A percentile compares a stretch with the other conserved stretches of the same genome.
These are phyloP conservation scores for Pseudocercospora fijiensis DNA, from an alignment of 2,329 filamentous ascomycete species.

Conservation along the genomic window DNA sequence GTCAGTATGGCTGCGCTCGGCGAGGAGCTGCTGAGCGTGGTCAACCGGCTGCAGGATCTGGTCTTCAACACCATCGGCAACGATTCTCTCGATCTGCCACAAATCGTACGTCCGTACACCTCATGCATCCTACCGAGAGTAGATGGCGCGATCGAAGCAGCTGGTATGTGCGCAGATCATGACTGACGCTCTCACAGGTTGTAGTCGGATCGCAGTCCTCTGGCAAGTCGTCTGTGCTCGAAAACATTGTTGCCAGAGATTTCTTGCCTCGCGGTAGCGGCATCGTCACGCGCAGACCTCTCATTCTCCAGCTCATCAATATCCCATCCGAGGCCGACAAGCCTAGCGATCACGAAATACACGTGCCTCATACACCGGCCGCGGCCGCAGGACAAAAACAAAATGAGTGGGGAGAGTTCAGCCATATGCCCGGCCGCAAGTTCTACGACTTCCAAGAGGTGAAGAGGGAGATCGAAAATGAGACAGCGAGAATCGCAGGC, in stretches of 20 bases:
- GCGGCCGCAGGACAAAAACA: constrained; percentile 66
- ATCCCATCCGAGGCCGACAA: constrained; percentile 74
- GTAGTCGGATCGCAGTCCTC: constrained; percentile 98
- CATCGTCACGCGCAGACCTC: constrained; percentile 88
- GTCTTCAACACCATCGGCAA: constrained; percentile 99
- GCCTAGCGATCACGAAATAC: constrained; percentile 62
- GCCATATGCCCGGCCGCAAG: constrained; percentile 84
- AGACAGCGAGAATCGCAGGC: constrained; percentile 90
- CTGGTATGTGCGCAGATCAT: background rate
- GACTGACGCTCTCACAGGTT: constrained; percentile 60
- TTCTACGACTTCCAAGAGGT: constrained; percentile 92
- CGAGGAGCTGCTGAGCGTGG: constrained; percentile 89
- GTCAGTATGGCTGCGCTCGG: constrained; percentile 81
- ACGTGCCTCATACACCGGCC: constrained; percentile 73
- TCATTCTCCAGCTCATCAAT: constrained; percentile 98
- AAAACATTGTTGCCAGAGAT: constrained; percentile 97
- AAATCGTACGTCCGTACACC: constrained; percentile 71
- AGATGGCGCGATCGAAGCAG: constrained; percentile 6
- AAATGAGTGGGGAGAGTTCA: constrained; percentile 88
- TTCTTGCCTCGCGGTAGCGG: constrained; percentile 95
- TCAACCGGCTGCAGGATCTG: constrained; percentile 97
- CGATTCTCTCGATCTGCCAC: constrained; percentile 93
- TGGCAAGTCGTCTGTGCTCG: constrained; percentile 95
- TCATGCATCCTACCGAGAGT: background rate
- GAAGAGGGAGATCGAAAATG: constrained; percentile 93